Conservation (phyloP, 2,329 filamentous ascomycete species). For the Colletotrichum brevisporum region DNA sequence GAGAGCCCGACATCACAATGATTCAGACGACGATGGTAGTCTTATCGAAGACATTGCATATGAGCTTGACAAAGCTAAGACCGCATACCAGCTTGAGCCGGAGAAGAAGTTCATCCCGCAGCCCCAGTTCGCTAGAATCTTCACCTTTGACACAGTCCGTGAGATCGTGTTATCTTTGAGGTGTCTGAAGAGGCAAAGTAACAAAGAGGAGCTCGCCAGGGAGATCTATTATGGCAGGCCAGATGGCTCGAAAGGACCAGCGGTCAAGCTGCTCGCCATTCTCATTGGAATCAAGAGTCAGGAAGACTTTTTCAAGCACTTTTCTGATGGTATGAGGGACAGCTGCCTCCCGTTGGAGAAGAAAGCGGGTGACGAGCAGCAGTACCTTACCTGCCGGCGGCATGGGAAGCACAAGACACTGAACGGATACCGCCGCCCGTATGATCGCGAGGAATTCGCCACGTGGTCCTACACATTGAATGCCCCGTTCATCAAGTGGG, state of each 20-base stretch:
- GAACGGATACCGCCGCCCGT: neutral
- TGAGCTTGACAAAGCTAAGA: constrained; percentile 11
- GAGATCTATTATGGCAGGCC: neutral
- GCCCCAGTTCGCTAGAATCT: neutral
- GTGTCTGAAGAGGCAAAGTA: neutral
- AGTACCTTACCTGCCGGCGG: neutral
- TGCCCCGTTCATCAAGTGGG: constrained; percentile 14
- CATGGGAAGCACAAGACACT: neutral
- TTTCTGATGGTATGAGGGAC: neutral
- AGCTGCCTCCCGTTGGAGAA: constrained; percentile 5
- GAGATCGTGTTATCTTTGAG: neutral
- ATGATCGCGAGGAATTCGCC: neutral
- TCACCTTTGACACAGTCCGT: neutral
- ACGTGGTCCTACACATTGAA: constrained; percentile 14
- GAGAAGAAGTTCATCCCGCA: constrained; percentile 14
- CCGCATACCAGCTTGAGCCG: neutral
- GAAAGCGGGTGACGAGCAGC: fast-evolving
- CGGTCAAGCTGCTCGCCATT: constrained; percentile 8
- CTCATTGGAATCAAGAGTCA: neutral
- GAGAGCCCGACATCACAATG: neutral
- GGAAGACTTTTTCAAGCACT: neutral
- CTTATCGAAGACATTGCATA: neutral
- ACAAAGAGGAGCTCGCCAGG: neutral
- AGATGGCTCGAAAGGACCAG: neutral
- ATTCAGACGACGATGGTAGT: neutral